Evolutionary conservation across 225 moss, liverwort and hornwort species (phyloP), one percentile per base, ranked within the genome.

Genomic region (Antitrichia curtipendula): DNA sequence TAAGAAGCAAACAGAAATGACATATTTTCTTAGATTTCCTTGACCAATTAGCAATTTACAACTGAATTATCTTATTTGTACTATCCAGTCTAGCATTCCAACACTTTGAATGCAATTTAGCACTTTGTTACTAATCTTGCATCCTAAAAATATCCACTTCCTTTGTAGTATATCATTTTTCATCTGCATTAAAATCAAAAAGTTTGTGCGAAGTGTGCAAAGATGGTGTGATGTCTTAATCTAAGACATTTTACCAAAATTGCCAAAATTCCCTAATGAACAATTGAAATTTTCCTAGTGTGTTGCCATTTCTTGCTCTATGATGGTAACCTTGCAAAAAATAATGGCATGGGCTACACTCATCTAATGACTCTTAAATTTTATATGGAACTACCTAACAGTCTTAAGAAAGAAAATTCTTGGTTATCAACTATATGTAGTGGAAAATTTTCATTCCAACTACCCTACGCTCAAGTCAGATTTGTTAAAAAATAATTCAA

Each of bases 371-470:
- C 14, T 13, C 7, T 12, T 13, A 38, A 23, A 68, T 41, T 14
- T 8, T 0, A 8, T 24, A 14, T 24, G 0, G 14, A 40, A 69
- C 13, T 69, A 41, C 3, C 5, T 40, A 41, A 8, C 25, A 25
- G 25, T 5, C 25, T 41, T 13, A 69, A 41, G 1, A 65, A 65
- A 65, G 6, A 36, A 1, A 36, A 36, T 20, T 36, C 6, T 10
- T 20, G 6, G 5, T 41, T 25, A 0, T 3, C 5, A 68, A 68
- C 23, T 23, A 38, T 68, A 0, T 13, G 1, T 2, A 68, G 2
- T 38, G 23, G 13, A 38, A 23, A 38, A 68, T 3, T 23, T 24
- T 68, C 68, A 68, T 3, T 68, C 7, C 2, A 68, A 23, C 3
- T n/a, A n/a, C n/a, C n/a, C n/a, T n/a, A n/a, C n/a, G n/a, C n/a